phyloP scores from a whole-genome alignment of 2,329 filamentous ascomycete species.

The Cladophialophora chaetospira region DNA sequence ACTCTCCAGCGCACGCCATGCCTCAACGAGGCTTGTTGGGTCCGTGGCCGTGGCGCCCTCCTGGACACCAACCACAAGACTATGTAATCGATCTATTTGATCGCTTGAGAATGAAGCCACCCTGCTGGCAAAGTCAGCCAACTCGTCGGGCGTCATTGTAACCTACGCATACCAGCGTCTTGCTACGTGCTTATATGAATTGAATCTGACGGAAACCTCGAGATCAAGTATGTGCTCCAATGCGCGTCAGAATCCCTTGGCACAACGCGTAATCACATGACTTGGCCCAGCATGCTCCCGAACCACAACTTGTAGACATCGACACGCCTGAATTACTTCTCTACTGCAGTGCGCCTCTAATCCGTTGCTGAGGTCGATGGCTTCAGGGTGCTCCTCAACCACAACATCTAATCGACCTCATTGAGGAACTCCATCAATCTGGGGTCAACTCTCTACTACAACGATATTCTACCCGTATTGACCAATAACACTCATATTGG shows the following conservation, averaged over 20 bases:
- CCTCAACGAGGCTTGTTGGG: conserved; percentile 2
- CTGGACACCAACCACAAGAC: conserved; percentile 18
- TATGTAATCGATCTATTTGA: conserved; percentile 25
- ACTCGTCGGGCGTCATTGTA: conserved; percentile 22
- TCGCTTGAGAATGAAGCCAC: conserved; percentile 14
- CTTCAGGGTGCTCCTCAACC: too few species aligned
- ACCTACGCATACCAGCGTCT: not conserved
- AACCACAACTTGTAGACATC: too few species aligned
- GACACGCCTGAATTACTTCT: too few species aligned
- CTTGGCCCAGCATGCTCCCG: not conserved
- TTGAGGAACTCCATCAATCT: too few species aligned
- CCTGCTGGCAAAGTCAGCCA: conserved; percentile 15
- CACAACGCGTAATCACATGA: not conserved
- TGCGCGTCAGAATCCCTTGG: not conserved
- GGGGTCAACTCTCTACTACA: too few species aligned
- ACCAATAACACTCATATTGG: too few species aligned
- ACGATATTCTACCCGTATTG: too few species aligned
- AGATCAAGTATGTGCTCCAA: not conserved
- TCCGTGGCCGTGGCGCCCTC: conserved; percentile 10
- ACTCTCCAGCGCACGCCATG: conserved; percentile 11
- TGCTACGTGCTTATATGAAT: not conserved
- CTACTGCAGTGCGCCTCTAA: too few species aligned
- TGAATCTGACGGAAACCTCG: not conserved
- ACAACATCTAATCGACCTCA: too few species aligned
- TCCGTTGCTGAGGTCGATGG: too few species aligned